Percentiles rank a stretch among this genome's conserved stretches.
These are phyloP conservation scores for Rhododendron williamsianum DNA, from an alignment of 148 eudicot genomes.

Conservation along the genomic window DNA sequence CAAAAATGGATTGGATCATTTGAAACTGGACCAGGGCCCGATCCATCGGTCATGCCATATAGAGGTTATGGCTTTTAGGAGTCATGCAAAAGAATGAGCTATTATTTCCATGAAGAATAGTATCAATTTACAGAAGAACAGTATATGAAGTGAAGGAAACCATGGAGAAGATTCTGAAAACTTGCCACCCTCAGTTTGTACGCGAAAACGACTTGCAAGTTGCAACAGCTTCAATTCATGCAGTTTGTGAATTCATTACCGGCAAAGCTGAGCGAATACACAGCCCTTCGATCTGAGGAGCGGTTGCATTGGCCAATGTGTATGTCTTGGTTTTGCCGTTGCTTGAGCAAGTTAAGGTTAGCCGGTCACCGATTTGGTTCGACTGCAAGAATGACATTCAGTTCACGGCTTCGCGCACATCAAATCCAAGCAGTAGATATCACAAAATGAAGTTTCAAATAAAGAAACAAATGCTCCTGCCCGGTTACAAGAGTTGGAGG, in stretches of 20 bases:
- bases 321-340: constrained; percentile 44
- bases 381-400: constrained; percentile 36
- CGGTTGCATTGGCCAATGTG: constrained; percentile 42
- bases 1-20: too few relatives aligned
- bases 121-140: neutral
- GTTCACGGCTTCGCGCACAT: neutral
- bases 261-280: constrained; percentile 52
- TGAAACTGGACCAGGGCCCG: too few relatives aligned
- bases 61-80: too few relatives aligned
- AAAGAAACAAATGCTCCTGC: neutral
- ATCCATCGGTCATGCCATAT: too few relatives aligned
- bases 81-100: neutral
- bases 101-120: neutral
- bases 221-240: neutral
- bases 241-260: constrained; percentile 7
- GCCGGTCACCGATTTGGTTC: constrained; percentile 37
- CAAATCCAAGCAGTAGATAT: neutral
- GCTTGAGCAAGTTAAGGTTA: constrained; percentile 57
- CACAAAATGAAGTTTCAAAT: neutral
- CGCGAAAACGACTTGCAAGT: neutral
- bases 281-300: constrained; percentile 50
- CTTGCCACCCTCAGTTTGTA: neutral
- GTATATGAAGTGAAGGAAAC: neutral
- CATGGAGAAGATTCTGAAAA: neutral
- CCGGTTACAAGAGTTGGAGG: neutral